phyloP scores from a whole-genome alignment of 257 asterid genomes.

The Fraxinus pennsylvanica region DNA sequence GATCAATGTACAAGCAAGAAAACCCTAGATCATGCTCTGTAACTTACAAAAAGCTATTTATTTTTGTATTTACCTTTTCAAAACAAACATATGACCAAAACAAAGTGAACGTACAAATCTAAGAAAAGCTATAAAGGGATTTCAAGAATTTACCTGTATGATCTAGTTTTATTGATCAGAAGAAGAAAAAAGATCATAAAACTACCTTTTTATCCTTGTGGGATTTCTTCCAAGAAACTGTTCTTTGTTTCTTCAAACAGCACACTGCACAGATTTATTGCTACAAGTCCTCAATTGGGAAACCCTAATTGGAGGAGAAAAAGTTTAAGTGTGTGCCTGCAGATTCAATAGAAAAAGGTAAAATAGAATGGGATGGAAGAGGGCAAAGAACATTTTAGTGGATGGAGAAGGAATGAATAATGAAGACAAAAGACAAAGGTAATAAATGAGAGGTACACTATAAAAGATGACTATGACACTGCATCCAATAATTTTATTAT shows the following conservation, averaged over 20 bases:
- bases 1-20: background rate
- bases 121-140: constrained; percentile 27
- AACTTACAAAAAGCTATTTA: background rate
- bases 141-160: constrained; percentile 29
- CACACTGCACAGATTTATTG: constrained; percentile 21
- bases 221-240: constrained; percentile 31
- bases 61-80: constrained; percentile 25
- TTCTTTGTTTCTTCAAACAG: constrained; percentile 26
- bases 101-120: background rate
- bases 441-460: constrained; percentile 65
- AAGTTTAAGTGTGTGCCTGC: constrained; percentile 17
- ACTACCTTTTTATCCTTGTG: constrained; percentile 37
- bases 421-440: constrained; percentile 69
- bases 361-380: constrained; percentile 23
- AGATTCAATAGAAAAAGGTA: constrained; percentile 12
- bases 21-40: constrained; percentile 6
- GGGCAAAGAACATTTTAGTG: constrained; percentile 57
- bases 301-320: constrained; percentile 45
- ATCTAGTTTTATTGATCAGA: constrained; percentile 35
- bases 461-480: constrained; percentile 66
- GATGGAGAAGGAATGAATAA: constrained; percentile 54
- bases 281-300: constrained; percentile 9
- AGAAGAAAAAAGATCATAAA: constrained; percentile 23
- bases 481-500: constrained; percentile 55
- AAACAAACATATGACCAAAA: constrained; percentile 24